phyloP scores from a whole-genome alignment of 495 filamentous ascomycete species.

The Talaromyces stipitatus region DNA sequence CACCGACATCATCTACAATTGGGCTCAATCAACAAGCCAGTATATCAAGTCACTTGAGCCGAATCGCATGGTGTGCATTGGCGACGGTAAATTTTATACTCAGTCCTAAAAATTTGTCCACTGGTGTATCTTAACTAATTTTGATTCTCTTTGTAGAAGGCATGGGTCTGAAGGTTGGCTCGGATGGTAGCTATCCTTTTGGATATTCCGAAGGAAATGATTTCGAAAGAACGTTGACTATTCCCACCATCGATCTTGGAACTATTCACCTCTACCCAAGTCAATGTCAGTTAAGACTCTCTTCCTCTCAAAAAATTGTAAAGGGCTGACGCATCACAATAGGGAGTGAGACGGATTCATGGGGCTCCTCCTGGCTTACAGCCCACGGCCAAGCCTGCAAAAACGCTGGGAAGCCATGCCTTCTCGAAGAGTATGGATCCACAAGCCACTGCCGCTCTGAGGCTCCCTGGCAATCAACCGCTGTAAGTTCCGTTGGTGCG shows the following conservation, averaged over 20 bases:
- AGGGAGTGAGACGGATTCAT: constrained; percentile 34
- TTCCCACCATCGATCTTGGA: constrained; percentile 53
- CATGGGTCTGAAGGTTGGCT: constrained; percentile 25
- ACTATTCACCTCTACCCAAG: constrained; percentile 53
- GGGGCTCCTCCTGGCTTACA: constrained; percentile 51
- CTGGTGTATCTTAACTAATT: not conserved
- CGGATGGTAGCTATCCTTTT: constrained; percentile 47
- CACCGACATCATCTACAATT: constrained; percentile 47
- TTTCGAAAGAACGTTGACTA: constrained; percentile 45
- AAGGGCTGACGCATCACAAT: constrained; percentile 13
- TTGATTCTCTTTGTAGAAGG: not conserved
- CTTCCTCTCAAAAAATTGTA: not conserved
- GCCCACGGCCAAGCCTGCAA: constrained; percentile 51
- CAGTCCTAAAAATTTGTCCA: not conserved
- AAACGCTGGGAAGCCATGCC: constrained; percentile 54
- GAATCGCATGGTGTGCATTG: constrained; percentile 54
- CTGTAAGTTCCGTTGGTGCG: constrained; percentile 41
- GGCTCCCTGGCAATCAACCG: constrained; percentile 51
- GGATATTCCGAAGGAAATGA: constrained; percentile 50
- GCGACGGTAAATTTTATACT: constrained; percentile 31
- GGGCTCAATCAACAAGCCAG: constrained; percentile 45
- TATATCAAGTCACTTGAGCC: constrained; percentile 56
- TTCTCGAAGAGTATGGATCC: constrained; percentile 63
- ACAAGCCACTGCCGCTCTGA: constrained; percentile 37
- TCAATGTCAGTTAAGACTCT: not conserved